These are phyloP conservation scores for Parmales sp. DNA, from an alignment of 108 stramenopile genomes.

Conservation along the genomic window DNA sequence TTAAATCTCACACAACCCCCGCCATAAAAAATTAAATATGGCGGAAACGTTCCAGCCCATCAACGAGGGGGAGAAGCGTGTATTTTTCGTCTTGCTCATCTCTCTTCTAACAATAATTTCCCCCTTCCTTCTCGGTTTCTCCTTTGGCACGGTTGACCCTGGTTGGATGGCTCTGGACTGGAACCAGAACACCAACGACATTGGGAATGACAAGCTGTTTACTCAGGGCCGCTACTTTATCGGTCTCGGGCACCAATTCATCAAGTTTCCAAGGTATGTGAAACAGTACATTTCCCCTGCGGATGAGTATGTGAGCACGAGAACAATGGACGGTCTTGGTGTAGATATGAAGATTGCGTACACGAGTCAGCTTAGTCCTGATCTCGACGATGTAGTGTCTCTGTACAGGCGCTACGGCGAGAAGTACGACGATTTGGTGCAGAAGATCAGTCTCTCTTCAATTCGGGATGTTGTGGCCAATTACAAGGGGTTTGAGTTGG, in stretches of 20 bases:
- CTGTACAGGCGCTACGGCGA: background rate
- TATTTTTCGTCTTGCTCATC: too few relatives aligned
- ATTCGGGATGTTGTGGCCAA: constrained; percentile 1
- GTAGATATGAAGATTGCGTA: background rate
- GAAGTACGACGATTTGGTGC: background rate
- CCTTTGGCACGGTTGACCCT: background rate
- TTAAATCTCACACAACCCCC: background rate
- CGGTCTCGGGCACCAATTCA: background rate
- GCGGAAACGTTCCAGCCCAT: too few relatives aligned
- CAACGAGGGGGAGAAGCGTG: too few relatives aligned
- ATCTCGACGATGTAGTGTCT: background rate
- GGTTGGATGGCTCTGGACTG: background rate
- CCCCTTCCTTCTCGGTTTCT: background rate
- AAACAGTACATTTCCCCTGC: background rate
- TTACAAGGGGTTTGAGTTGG: background rate
- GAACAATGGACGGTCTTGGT: background rate
- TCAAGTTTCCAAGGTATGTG: background rate
- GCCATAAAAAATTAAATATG: background rate
- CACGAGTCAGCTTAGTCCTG: background rate
- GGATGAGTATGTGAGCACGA: background rate
- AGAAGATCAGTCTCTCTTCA: background rate
- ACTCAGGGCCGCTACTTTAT: background rate
- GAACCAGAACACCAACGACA: background rate
- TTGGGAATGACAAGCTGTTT: background rate
- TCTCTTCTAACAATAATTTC: background rate